phyloP scores from a whole-genome alignment of 208 protist genomes.

The Acanthamoeba sp. region DNA sequence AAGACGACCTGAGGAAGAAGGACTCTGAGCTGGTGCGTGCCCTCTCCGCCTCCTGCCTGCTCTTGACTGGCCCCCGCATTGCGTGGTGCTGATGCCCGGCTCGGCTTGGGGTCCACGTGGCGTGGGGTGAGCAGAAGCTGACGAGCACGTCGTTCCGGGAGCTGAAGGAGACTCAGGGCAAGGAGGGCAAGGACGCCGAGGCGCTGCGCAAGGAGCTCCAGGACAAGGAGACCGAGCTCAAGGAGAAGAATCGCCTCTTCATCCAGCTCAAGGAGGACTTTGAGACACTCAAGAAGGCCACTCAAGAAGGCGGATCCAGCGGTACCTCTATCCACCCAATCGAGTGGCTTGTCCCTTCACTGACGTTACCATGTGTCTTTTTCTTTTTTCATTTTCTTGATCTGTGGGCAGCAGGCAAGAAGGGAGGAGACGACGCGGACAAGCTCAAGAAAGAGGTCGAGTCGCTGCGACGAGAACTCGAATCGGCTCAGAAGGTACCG shows the following conservation, averaged over 20 bases:
- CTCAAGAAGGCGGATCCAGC: not conserved
- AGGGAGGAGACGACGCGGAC: not conserved
- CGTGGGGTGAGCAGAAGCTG: slow-evolving; percentile 19
- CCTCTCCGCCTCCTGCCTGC: no score
- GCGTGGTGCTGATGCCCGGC: no score
- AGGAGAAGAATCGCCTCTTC: slow-evolving; percentile 19
- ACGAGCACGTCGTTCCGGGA: slow-evolving; percentile 29
- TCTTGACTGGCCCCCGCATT: no score
- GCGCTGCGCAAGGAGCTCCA: not conserved
- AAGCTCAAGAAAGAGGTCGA: slow-evolving; percentile 10
- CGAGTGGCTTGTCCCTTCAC: no score
- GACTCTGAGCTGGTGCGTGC: not conserved
- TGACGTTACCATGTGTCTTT: no score
- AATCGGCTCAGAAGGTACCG: not conserved
- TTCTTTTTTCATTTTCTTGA: no score
- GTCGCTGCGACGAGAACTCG: not conserved
- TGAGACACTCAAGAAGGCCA: not conserved
- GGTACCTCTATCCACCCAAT: not conserved
- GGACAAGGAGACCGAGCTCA: slow-evolving; percentile 21
- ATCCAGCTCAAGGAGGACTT: slow-evolving; percentile 31
- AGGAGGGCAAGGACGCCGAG: slow-evolving; percentile 25
- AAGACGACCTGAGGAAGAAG: not conserved
- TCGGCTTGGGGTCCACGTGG: no score
- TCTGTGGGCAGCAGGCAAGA: not conserved
- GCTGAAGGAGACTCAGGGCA: not conserved